Conservation (phyloP, 2,329 filamentous ascomycete species). For the Oidium heveae region DNA sequence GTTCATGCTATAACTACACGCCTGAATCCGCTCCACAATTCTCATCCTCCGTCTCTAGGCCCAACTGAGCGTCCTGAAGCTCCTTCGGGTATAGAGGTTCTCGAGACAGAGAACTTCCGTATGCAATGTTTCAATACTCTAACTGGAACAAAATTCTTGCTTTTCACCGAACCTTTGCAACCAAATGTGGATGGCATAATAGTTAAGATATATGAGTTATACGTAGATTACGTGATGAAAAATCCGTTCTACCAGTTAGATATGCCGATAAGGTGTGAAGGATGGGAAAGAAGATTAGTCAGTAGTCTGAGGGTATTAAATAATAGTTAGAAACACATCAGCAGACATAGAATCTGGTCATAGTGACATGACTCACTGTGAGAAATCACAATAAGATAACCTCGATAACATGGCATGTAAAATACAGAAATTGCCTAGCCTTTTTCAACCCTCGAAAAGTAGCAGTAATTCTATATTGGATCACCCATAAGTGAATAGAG, state of each 20-base stretch:
- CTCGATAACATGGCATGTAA: too few relatives aligned
- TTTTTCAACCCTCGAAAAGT: too few relatives aligned
- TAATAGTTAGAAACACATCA: conserved; percentile 15
- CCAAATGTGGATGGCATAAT: conserved; percentile 70
- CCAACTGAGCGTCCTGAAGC: conserved; percentile 33
- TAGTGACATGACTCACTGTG: too few relatives aligned
- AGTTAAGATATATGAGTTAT: conserved; percentile 73
- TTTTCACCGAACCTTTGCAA: conserved; percentile 57
- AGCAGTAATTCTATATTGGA: too few relatives aligned
- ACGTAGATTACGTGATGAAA: conserved; percentile 96
- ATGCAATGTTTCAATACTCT: conserved; percentile 89
- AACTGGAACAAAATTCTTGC: conserved; percentile 82
- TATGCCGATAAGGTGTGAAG: conserved; percentile 89
- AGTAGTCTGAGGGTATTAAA: conserved; percentile 57
- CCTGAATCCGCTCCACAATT: conserved; percentile 32
- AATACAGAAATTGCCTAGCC: too few relatives aligned
- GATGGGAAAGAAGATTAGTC: conserved; percentile 68
- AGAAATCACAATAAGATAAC: too few relatives aligned
- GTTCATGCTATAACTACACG: conserved; percentile 45
- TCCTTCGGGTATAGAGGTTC: conserved; percentile 62
- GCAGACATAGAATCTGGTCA: too few relatives aligned
- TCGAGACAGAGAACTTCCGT: conserved; percentile 85
- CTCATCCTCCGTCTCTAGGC: conserved; percentile 23
- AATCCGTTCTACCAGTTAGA: conserved; percentile 97
- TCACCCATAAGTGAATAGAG: too few relatives aligned